Conservation (phyloP, 495 filamentous ascomycete genomes). For the Tirmania nivea region DNA sequence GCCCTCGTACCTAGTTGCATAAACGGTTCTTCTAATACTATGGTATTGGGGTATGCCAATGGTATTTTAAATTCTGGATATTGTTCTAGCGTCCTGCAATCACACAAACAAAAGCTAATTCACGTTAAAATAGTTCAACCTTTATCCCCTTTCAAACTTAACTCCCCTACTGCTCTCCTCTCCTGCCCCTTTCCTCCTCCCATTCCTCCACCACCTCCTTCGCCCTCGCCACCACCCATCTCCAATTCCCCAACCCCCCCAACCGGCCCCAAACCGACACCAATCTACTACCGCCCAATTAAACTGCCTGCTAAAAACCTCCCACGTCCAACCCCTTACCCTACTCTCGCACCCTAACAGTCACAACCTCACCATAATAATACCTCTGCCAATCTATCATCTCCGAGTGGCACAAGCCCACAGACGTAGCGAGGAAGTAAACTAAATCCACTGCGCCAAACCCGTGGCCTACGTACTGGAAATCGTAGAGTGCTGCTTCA, state of each 20-base stretch:
- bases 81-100: no score
- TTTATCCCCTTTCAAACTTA: background rate
- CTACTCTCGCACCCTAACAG: conserved; percentile 11
- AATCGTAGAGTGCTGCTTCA: conserved; percentile 27
- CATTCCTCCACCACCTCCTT: conserved; percentile 1
- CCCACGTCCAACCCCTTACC: conserved; percentile 20
- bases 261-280: conserved; percentile 28
- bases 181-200: conserved; percentile 3
- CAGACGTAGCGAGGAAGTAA: conserved; percentile 22
- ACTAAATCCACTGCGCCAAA: conserved; percentile 27
- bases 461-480: conserved; percentile 27
- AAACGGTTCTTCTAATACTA: no score
- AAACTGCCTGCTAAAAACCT: conserved; percentile 23
- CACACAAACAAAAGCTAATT: no score
- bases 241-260: conserved; percentile 28
- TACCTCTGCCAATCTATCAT: background rate
- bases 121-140: no score
- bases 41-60: no score
- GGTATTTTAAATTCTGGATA: no score
- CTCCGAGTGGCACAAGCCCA: conserved; percentile 13
- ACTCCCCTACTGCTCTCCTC: background rate
- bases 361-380: conserved; percentile 17
- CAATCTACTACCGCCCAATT: conserved; percentile 29
- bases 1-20: no score
- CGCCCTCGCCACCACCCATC: conserved; percentile 22